A percentile compares a stretch with the other conserved stretches of the same genome.
phyloP scores from a whole-genome alignment of 1,284 basidiomycete genomes.

The Schizophyllum commune region DNA sequence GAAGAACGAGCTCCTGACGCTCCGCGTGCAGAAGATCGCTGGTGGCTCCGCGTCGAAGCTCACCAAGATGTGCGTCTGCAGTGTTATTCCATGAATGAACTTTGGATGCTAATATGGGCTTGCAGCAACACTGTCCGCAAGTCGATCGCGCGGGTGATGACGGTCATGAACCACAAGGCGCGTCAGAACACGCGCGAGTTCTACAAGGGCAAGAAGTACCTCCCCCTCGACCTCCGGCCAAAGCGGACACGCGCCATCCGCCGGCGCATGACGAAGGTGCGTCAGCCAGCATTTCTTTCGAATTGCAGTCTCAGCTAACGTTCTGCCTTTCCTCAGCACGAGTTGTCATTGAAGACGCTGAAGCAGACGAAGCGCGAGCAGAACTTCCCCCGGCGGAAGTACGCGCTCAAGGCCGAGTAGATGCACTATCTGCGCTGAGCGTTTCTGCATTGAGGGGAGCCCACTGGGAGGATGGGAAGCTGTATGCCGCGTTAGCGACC shows the following conservation, averaged over 20 bases:
- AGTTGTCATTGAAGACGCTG: conserved; percentile 76
- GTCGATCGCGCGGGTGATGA: conserved; percentile 97
- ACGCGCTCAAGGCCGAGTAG: conserved; percentile 64
- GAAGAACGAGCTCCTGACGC: conserved; percentile 88
- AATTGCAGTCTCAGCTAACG: conserved; percentile 6
- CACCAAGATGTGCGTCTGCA: conserved; percentile 89
- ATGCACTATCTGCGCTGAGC: not conserved
- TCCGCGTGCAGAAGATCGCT: conserved; percentile 98
- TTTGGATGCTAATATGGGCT: conserved; percentile 5
- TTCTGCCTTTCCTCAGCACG: conserved; percentile 47
- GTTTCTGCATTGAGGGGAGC: not conserved
- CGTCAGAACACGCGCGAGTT: conserved; percentile 95
- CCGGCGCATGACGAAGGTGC: conserved; percentile 85
- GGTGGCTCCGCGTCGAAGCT: conserved; percentile 95
- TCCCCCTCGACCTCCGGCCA: conserved; percentile 93
- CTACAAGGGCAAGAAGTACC: conserved; percentile 97
- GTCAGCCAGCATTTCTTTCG: conserved; percentile 16
- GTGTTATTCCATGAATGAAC: conserved; percentile 13
- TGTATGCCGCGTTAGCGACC: not conserved
- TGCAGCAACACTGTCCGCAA: conserved; percentile 93
- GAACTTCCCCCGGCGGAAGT: conserved; percentile 86
- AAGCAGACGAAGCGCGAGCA: conserved; percentile 90
- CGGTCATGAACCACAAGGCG: conserved; percentile 98
- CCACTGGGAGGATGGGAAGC: not conserved
- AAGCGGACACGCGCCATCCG: conserved; percentile 99